Evolutionary conservation across 2,329 filamentous ascomycete species (phyloP).

Genomic region (Volutella citrinella): DNA sequence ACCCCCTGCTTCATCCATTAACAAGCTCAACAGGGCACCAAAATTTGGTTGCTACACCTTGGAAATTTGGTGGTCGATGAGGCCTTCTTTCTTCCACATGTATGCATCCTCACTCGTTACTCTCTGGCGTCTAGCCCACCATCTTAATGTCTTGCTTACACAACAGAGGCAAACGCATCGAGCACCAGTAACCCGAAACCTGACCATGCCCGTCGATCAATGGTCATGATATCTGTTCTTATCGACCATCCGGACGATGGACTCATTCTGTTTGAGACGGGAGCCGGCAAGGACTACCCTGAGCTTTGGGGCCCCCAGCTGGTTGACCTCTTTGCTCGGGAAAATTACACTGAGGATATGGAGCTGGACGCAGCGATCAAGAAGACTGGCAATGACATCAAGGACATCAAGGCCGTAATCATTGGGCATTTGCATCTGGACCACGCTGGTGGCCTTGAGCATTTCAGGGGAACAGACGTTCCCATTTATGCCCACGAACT

Average conservation of each 20-base stretch:
- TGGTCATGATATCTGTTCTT: no score
- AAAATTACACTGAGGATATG: constrained; percentile 12
- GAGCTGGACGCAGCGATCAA: constrained; percentile 15
- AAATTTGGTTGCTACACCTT: no score
- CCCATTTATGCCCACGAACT: background rate
- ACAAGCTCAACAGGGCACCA: no score
- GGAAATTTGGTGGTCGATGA: no score
- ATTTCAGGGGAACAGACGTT: background rate
- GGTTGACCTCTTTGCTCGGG: constrained; percentile 15
- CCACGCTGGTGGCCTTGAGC: constrained; percentile 46
- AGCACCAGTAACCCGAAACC: no score
- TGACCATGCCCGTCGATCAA: no score
- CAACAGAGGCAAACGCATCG: no score
- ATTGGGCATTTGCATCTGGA: constrained; percentile 46
- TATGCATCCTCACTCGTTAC: no score
- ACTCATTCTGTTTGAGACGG: constrained; percentile 16
- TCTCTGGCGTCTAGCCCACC: no score
- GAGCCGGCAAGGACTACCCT: constrained; percentile 15
- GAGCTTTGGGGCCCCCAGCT: constrained; percentile 14
- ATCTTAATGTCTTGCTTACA: no score
- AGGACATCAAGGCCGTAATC: constrained; percentile 44
- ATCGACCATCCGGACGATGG: constrained; percentile 17
- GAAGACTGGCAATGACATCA: constrained; percentile 33
- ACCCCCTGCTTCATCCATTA: no score
- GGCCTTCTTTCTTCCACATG: no score